Base-by-base conservation (phyloP, 225 moss, liverwort and hornwort species). In the Rhytidiadelphus loreus region DNA sequence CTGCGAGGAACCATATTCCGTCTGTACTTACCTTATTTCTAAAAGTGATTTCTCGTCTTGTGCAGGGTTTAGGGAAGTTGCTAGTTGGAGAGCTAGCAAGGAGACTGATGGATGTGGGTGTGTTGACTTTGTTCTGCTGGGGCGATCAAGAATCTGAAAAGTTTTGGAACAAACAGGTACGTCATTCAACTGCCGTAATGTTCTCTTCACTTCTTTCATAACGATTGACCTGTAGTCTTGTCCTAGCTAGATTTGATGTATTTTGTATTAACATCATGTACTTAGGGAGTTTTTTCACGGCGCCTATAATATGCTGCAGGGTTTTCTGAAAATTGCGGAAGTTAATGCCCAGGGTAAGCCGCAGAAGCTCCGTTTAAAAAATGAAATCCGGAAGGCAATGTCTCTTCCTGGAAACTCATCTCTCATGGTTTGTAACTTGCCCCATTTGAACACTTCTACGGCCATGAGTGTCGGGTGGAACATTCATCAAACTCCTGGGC, bases 321-420 rank as follows among this genome's bases (percentile, higher is more conserved):
- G 97, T 28, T 98, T 95, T 70, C 33, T 92, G 28, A 96, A 92
- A 88, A 94, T 97, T 71, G 97, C 98, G 48, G 97, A 95, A 90
- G 96, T 97, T 62, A 94, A 97, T 91, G 94, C 95, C 55, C 94
- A 93, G 66, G 98, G 98, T 23, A 97, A 93, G 71, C 95, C 95
- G 20, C 95, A 89, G 46, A 96, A 95, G 81, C 93, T 98, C 16
- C 95, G 94, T 30, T 89, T 97, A 81, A 97, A 95, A 88, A 92
- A 92, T 62, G 96, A 98, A 84, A 89, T 96, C 19, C 91, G 95
- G 26, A 97, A 93, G 91, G 92, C 97, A 24, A 95, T 98, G 97
- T 95, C 96, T 81, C 95, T 97, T 70, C 97, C 97, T n/a, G 97
- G 98, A 70, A 97, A 92, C 90, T 95, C 98, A 68, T 90, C 95